Conservation (phyloP, 129 eudicot genomes). For the Arctium lappa region DNA sequence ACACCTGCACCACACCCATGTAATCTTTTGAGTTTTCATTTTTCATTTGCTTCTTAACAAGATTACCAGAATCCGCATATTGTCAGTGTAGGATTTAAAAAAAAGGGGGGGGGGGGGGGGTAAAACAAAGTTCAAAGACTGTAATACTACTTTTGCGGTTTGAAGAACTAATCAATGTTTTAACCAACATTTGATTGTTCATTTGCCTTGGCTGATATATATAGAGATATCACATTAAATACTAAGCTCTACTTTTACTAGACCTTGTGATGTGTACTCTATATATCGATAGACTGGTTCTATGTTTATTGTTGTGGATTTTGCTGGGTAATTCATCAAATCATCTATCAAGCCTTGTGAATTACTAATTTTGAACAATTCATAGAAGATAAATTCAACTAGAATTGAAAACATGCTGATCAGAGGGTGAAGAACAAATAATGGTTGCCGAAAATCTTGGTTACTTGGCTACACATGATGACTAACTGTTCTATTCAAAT, state of each 20-base stretch:
- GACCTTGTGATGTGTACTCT: neutral
- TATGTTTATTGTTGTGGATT: no score
- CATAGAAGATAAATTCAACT: neutral
- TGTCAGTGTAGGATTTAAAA: neutral
- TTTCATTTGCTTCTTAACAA: neutral
- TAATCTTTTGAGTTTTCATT: neutral
- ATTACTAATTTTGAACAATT: neutral
- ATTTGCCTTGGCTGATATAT: neutral
- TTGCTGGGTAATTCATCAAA: neutral
- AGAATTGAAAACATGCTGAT: neutral
- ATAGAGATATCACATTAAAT: neutral
- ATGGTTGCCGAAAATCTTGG: neutral
- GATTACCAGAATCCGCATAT: neutral
- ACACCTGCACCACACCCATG: no score
- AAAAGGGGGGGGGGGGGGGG: neutral
- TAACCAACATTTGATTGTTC: neutral
- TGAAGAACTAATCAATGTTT: neutral
- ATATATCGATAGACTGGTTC: neutral
- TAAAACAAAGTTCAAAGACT: neutral
- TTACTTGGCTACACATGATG: neutral
- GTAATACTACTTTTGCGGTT: neutral
- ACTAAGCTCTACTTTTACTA: neutral
- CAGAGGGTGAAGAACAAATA: neutral
- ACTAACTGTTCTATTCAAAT: neutral
- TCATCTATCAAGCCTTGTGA: neutral